These are phyloP conservation scores for Backusella parvicylindrica DNA, from an alignment of 192 early-diverging fungal genomes.

Conservation along the genomic window DNA sequence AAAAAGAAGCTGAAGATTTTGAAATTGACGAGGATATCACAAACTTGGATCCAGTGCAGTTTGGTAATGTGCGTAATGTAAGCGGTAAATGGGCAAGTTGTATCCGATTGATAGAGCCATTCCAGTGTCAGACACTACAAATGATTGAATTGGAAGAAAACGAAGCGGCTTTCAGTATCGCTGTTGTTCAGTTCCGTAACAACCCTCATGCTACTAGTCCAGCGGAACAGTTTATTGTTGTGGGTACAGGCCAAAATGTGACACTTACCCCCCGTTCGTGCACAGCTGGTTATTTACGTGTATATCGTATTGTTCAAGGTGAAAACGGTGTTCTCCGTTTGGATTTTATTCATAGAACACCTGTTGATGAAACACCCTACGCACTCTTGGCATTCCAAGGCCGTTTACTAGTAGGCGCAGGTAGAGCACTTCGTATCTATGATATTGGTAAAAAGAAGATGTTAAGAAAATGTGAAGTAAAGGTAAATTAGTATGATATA, in stretches of 20 bases:
- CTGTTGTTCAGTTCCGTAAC: constrained; percentile 59
- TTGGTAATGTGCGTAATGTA: constrained; percentile 69
- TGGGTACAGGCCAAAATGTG: constrained; percentile 80
- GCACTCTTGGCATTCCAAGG: constrained; percentile 87
- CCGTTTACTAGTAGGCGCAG: constrained; percentile 82
- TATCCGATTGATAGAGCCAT: constrained; percentile 80
- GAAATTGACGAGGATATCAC: constrained; percentile 52
- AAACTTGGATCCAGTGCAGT: constrained; percentile 68
- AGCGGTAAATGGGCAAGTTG: constrained; percentile 85
- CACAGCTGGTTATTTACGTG: constrained; percentile 65
- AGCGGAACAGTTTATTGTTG: constrained; percentile 57
- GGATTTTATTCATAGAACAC: constrained; percentile 86
- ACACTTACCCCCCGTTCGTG: constrained; percentile 65
- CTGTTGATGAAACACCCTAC: constrained; percentile 79
- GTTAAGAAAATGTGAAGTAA: constrained; percentile 86
- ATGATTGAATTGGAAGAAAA: constrained; percentile 77
- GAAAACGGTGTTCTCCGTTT: constrained; percentile 54
- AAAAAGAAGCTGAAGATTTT: constrained; percentile 45
- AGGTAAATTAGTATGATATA: constrained; percentile 33
- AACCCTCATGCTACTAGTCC: constrained; percentile 40
- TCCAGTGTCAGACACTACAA: constrained; percentile 64
- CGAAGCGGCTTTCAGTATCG: constrained; percentile 80
- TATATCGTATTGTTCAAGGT: constrained; percentile 63
- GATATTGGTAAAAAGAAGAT: constrained; percentile 89
- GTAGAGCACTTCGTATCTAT: constrained; percentile 85